phyloP scores from a whole-genome alignment of 192 early-diverging fungal species.

The Coemansia sp. region DNA sequence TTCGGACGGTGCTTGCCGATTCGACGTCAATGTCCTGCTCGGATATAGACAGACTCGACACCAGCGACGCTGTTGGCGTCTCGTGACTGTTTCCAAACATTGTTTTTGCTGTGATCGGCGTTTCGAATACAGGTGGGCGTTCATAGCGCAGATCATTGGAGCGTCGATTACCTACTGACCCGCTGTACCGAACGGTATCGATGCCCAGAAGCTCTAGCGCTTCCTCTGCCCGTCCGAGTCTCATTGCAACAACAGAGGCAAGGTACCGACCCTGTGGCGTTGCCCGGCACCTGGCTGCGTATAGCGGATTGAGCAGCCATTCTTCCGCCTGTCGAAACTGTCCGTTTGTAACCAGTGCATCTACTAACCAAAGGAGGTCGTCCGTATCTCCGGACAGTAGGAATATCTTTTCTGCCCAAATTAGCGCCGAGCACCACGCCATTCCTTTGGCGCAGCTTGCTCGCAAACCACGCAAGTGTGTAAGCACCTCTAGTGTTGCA shows the following conservation, averaged over 20 bases:
- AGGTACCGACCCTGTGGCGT: slow-evolving; percentile 37
- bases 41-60: background rate
- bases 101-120: background rate
- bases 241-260: slow-evolving; percentile 47
- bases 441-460: slow-evolving; percentile 37
- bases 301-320: slow-evolving; percentile 29
- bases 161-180: background rate
- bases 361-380: slow-evolving; percentile 48
- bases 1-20: background rate
- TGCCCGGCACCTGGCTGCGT: slow-evolving; percentile 16
- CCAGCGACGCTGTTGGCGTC: background rate
- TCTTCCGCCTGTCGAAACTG: slow-evolving; percentile 54
- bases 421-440: slow-evolving; percentile 50
- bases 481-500: slow-evolving; percentile 24
- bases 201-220: slow-evolving; percentile 37
- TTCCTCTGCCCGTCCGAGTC: slow-evolving; percentile 50
- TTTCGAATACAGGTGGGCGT: background rate
- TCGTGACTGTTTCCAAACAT: background rate
- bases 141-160: background rate
- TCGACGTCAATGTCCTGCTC: background rate
- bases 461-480: slow-evolving; percentile 41
- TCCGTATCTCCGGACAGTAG: slow-evolving; percentile 31
- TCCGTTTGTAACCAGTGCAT: slow-evolving; percentile 52
- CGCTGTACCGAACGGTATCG: background rate
- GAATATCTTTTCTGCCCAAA: slow-evolving; percentile 50